Evolutionary conservation across 2,329 filamentous ascomycete genomes (phyloP).

Genomic region (Fusarium sp.): DNA sequence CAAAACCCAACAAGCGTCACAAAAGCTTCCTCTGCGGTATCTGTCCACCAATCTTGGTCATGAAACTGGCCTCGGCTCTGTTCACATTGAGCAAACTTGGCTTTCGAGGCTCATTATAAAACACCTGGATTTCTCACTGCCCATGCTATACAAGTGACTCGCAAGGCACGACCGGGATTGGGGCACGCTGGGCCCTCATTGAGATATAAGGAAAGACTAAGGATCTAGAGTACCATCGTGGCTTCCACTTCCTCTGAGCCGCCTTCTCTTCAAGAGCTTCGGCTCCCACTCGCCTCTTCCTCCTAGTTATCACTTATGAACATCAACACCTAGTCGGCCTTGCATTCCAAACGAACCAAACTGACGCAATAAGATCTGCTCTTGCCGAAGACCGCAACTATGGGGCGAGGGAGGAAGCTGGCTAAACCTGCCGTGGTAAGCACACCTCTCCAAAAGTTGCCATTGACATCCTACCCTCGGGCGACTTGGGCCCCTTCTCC

Average conservation of each 20-base stretch:
- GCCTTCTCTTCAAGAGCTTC: constrained; percentile 1
- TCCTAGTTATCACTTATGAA: neutral
- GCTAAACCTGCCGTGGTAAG: constrained; percentile 36
- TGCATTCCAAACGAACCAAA: neutral
- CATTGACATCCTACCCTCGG: constrained; percentile 27
- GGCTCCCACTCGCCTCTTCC: neutral
- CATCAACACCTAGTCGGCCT: constrained; percentile 2
- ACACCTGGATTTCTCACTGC: neutral
- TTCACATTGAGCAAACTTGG: neutral
- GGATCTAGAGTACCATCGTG: neutral
- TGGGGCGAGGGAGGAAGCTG: constrained; percentile 43
- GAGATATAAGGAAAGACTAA: neutral
- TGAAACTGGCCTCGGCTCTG: neutral
- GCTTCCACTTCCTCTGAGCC: constrained; percentile 17
- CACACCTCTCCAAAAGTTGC: constrained; percentile 5
- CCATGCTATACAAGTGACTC: neutral
- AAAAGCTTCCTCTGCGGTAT: neutral
- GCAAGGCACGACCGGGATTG: neutral
- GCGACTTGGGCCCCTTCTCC: constrained; percentile 46
- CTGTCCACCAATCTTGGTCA: neutral
- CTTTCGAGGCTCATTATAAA: neutral
- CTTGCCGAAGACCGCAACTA: constrained; percentile 20
- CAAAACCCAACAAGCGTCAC: neutral
- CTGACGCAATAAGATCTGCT: neutral
- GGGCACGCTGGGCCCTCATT: neutral